Conservation (phyloP, 2,329 filamentous ascomycete genomes). For the Colletotrichum euphorbiae region DNA sequence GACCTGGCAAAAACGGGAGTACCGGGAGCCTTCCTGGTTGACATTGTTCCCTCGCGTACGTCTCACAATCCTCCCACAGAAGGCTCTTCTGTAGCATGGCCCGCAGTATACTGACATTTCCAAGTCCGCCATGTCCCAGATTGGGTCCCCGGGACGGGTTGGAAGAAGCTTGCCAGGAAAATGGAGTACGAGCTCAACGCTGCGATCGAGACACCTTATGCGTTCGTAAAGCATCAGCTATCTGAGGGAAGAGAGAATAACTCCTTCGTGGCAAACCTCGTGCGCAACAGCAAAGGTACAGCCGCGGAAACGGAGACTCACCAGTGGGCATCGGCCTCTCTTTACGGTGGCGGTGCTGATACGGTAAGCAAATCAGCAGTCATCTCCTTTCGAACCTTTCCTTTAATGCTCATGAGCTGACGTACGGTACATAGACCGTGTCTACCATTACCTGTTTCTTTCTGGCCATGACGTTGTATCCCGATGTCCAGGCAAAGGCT, state of each 20-base stretch:
- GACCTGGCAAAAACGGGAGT: slow-evolving; percentile 32
- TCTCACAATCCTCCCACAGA: neutral
- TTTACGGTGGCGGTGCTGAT: slow-evolving; percentile 38
- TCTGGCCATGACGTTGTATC: slow-evolving; percentile 59
- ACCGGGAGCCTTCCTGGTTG: slow-evolving; percentile 37
- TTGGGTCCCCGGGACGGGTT: slow-evolving; percentile 39
- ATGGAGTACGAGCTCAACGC: slow-evolving; percentile 23
- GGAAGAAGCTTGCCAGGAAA: slow-evolving; percentile 31
- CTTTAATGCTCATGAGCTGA: neutral
- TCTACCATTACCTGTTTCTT: slow-evolving; percentile 56
- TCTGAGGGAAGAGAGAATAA: slow-evolving; percentile 8
- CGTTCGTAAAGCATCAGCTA: slow-evolving; percentile 42
- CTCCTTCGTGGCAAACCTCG: slow-evolving; percentile 18
- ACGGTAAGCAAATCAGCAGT: slow-evolving; percentile 18
- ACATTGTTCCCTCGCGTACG: slow-evolving; percentile 33
- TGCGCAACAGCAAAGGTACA: neutral
- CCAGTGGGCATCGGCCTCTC: slow-evolving; percentile 26
- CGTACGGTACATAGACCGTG: neutral
- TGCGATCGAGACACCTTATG: slow-evolving; percentile 30
- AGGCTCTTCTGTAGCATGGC: accelerated
- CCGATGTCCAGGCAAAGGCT: slow-evolving; percentile 58
- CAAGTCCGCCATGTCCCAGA: slow-evolving; percentile 43
- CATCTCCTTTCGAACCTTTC: too few relatives aligned
- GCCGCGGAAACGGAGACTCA: slow-evolving; percentile 18
- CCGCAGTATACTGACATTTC: neutral